phyloP scores from a whole-genome alignment of 228 moss, liverwort and hornwort genomes.

The Sphagnum fallax region DNA sequence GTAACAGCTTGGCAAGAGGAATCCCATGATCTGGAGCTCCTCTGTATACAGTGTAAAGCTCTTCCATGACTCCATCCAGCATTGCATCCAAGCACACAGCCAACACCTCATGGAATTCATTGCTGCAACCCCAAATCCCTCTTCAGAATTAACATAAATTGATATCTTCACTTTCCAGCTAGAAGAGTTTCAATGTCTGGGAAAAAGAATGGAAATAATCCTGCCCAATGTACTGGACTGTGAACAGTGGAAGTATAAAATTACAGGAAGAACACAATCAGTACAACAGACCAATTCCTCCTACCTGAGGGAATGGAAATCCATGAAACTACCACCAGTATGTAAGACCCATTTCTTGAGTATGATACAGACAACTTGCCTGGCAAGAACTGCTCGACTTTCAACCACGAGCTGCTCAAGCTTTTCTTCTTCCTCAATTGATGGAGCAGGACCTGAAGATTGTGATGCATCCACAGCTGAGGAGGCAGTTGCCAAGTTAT shows the following conservation, averaged over 20 bases:
- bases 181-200: too few relatives aligned
- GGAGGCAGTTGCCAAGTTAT: slow-evolving; percentile 59
- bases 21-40: slow-evolving; percentile 69
- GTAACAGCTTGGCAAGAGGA: slow-evolving; percentile 87
- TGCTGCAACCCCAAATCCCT: slow-evolving; percentile 35
- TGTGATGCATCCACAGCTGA: slow-evolving; percentile 57
- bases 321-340: too few relatives aligned
- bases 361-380: slow-evolving; percentile 21
- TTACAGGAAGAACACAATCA: too few relatives aligned
- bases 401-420: slow-evolving; percentile 79
- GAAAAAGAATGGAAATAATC: too few relatives aligned
- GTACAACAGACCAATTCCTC: too few relatives aligned
- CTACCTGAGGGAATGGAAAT: too few relatives aligned
- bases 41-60: slow-evolving; percentile 69
- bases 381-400: slow-evolving; percentile 75
- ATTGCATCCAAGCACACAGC: slow-evolving; percentile 68
- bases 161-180: too few relatives aligned
- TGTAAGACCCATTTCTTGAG: too few relatives aligned
- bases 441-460: slow-evolving; percentile 16
- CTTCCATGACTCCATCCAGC: slow-evolving; percentile 80
- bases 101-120: slow-evolving; percentile 77
- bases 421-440: slow-evolving; percentile 46
- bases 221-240: too few relatives aligned
- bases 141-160: not conserved
- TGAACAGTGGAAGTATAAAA: too few relatives aligned